Percentiles rank a stretch among this genome's conserved stretches.
These are phyloP conservation scores for Dillenia turbinata DNA, from an alignment of 164 flowering plant species.

Conservation along the genomic window DNA sequence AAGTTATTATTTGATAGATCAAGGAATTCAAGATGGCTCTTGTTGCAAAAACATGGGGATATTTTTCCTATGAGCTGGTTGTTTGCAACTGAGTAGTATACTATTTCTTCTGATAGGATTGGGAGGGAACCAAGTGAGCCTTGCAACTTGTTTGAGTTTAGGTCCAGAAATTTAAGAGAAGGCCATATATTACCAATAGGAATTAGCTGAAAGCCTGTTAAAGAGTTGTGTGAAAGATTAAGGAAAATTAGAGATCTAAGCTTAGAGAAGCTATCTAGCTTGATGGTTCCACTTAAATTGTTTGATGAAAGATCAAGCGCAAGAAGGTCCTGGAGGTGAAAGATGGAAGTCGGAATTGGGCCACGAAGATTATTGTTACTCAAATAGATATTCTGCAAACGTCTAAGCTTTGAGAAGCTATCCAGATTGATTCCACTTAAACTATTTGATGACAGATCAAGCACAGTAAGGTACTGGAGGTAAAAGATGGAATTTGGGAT, in stretches of 20 bases:
- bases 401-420: no score
- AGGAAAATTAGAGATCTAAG: neutral
- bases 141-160: neutral
- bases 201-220: neutral
- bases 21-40: conserved; percentile 2
- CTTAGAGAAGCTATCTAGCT: no score
- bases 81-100: neutral
- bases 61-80: conserved; percentile 18
- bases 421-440: no score
- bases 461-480: no score
- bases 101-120: neutral
- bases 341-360: no score
- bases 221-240: conserved; percentile 10
- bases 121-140: conserved; percentile 6
- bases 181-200: neutral
- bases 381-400: no score
- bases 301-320: no score
- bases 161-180: neutral
- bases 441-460: no score
- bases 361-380: no score
- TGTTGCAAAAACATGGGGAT: conserved; percentile 3
- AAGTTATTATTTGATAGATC: conserved; percentile 14
- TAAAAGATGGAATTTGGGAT: no score
- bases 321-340: no score
- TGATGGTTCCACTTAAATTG: no score